Evolutionary conservation across 2,329 filamentous ascomycete genomes (phyloP), one percentile per base, ranked within the genome.

Genomic region (Alternaria sp.): DNA sequence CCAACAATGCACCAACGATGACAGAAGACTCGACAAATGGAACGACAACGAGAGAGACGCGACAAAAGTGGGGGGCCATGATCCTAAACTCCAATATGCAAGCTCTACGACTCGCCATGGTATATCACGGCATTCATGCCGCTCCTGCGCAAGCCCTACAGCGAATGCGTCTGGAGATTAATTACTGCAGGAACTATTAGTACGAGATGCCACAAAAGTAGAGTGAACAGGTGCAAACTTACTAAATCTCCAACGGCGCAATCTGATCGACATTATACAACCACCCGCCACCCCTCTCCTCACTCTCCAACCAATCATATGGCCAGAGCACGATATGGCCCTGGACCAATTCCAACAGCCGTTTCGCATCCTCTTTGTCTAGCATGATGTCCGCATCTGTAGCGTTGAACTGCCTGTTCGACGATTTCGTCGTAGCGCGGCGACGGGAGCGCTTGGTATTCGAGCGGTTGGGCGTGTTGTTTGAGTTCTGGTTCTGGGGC

Each of bases 201-300:
- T 32, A 32, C 30, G 30, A 32, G 30, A 32, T 32, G 13, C 0
- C 0, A 2, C 6, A 32, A 32, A 15, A 32, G 13, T 32, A 32
- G 30, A 32, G 28, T 11, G 6, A 10, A 30, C 5, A 30, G 11
- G 28, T 30, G 28, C 28, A 30, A 30, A 30, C 30, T 32, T 32
- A 60, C 59, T 99, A 99, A 75, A 99, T 98, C 82, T 97, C 93
- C 81, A 99, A 85, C 60, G 96, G 96, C 73, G 96, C 96, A 77
- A 99, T 90, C 80, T 96, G 91, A 80, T 99, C 96, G 59, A 98
- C 93, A 76, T 95, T 93, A 81, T 97, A 98, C 66, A 97, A 87
- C 96, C 96, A 99, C 77, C 97, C 97, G 60, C 93, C 93, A 69
- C 93, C 94, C 75, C 90, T 89, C 83, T 98, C 96, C 82, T 98